Percentiles rank a stretch among this genome's conserved stretches.
These are phyloP conservation scores for Nakaseomyces bracarensis DNA, from an alignment of 1,139 yeast species.

Conservation along the genomic window DNA sequence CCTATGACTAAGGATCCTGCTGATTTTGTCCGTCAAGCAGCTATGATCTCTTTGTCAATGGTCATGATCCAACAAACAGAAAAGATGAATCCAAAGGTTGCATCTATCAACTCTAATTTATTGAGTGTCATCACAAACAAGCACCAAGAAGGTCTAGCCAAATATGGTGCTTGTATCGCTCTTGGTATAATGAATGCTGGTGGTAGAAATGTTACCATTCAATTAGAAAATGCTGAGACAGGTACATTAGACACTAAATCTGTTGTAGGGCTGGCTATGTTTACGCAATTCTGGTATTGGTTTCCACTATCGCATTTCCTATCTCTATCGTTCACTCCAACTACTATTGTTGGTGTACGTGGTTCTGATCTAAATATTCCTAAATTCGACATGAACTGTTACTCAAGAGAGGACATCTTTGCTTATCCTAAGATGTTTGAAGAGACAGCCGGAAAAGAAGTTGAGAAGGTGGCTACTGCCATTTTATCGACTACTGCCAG, in stretches of 20 bases:
- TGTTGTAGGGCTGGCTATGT: conserved; percentile 83
- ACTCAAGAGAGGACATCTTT: conserved; percentile 69
- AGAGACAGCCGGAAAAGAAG: conserved; percentile 70
- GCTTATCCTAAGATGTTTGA: conserved; percentile 87
- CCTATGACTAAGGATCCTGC: conserved; percentile 91
- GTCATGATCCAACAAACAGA: conserved; percentile 91
- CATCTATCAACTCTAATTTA: conserved; percentile 62
- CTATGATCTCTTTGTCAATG: conserved; percentile 88
- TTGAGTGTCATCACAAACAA: conserved; percentile 73
- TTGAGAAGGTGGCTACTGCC: conserved; percentile 87
- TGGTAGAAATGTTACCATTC: conserved; percentile 95
- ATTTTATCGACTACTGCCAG: conserved; percentile 87
- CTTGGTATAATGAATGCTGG: conserved; percentile 99
- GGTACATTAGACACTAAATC: conserved; percentile 87
- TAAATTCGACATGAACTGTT: conserved; percentile 70
- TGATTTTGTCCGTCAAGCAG: conserved; percentile 97
- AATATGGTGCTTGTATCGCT: conserved; percentile 94
- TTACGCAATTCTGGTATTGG: conserved; percentile 97
- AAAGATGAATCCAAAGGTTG: conserved; percentile 70
- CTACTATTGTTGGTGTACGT: conserved; percentile 80
- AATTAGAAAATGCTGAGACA: conserved; percentile 81
- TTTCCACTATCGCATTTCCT: conserved; percentile 93
- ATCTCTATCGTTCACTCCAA: conserved; percentile 86
- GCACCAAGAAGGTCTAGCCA: conserved; percentile 94
- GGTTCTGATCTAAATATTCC: conserved; percentile 77